Base-by-base conservation (phyloP, 176 grass and related monocot species). In the Phragmites australis region DNA sequence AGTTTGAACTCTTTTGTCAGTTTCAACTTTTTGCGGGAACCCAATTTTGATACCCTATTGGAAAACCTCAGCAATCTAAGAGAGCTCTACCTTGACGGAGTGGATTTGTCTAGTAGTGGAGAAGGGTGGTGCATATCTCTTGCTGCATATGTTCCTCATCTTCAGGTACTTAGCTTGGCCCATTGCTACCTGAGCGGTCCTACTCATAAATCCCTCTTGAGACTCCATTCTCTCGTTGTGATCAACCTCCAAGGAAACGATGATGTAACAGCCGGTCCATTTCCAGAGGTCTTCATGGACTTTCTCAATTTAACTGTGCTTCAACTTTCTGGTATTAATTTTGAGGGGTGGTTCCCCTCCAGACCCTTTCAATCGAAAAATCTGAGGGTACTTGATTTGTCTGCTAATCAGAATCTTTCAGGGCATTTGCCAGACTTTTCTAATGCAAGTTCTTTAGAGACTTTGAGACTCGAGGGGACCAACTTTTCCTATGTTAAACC, bases 341-440 rank as follows among this genome's bases (percentile, higher is more conserved):
- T 72, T 39, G 4, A 13, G 30, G 70, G 70, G 4, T 21, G 9
- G 30, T 40, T 32, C 12, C 48, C 70, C 19, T 3, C 27, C 0
- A 39, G 19, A 39, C 0, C 30, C 31, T 86, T 89, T 44, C 50
- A 44, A 6, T 75, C 85, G 0, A 61, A 56, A 58, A 62, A 62
- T 46, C 34, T 90, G 13, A 63, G 49, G 11, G 41, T 74, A 0
- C 78, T 90, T 1, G 88, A 86, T 63, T 7, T 86, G 32, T 83
- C 88, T 9, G 0, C 0, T 1, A 90, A 90, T 8, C 1, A 0
- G 0, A 9, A 74, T 21, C 83, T 90, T 18, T 39, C 21, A 8
- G 74, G 65, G 9, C 1, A 78, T 18, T 6, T 79, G 10, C 75
- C 83, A 43, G 52, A 22, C 1, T n/a, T 78, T 60, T 16, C 23